A percentile compares a stretch with the other conserved stretches of the same genome.
Conservation (phyloP, 768 basidiomycete species). For the Tricholoma hemisulphureum region DNA sequence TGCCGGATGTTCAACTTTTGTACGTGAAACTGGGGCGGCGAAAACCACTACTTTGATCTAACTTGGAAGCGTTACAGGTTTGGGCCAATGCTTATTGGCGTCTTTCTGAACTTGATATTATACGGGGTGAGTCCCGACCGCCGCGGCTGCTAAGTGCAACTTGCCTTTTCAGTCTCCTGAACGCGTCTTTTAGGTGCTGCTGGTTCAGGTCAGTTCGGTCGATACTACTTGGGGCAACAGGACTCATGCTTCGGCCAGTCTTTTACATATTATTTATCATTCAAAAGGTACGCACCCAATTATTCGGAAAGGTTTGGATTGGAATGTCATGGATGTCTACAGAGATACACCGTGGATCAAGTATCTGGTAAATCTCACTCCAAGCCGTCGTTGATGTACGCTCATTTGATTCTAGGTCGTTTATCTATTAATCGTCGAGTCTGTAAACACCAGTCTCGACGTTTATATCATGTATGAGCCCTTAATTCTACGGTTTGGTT, state of each 20-base stretch:
- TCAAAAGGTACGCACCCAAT: slow-evolving; percentile 32
- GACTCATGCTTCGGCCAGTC: slow-evolving; percentile 15
- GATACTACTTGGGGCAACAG: no score
- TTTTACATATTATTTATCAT: slow-evolving; percentile 35
- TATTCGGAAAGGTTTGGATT: no score
- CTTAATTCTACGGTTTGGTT: slow-evolving; percentile 37
- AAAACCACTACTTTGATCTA: not conserved
- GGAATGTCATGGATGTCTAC: no score
- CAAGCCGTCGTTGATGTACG: no score
- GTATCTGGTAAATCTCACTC: slow-evolving; percentile 25
- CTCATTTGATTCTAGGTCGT: slow-evolving; percentile 19
- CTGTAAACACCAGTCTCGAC: slow-evolving; percentile 33
- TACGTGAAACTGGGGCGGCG: not conserved
- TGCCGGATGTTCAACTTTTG: not conserved
- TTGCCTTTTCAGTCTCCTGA: not conserved
- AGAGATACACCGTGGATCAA: slow-evolving; percentile 35
- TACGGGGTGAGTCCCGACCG: slow-evolving; percentile 34
- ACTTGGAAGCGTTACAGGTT: not conserved
- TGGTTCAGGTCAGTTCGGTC: slow-evolving; percentile 8
- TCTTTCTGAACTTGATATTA: slow-evolving; percentile 17
- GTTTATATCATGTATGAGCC: slow-evolving; percentile 40
- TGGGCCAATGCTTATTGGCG: not conserved
- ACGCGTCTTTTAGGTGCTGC: slow-evolving; percentile 8
- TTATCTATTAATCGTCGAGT: slow-evolving; percentile 37
- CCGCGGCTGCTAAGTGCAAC: no score